These are phyloP conservation scores for Hypoxylon intermedium DNA, from an alignment of 495 filamentous ascomycete species.

Conservation along the genomic window DNA sequence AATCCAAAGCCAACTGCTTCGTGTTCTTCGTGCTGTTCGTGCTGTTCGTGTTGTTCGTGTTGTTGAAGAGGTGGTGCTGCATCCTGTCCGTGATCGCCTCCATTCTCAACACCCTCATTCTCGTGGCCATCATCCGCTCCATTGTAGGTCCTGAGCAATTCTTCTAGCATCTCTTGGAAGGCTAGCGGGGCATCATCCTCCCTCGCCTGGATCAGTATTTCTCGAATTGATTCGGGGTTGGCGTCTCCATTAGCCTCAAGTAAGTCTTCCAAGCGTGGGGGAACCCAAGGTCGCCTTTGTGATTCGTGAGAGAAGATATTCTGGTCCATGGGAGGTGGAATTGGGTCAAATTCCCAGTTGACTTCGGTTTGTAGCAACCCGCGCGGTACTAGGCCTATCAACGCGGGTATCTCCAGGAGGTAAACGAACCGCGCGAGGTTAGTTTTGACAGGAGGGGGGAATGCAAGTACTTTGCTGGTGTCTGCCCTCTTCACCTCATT, in stretches of 20 bases:
- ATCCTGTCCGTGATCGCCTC: no score
- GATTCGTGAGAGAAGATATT: constrained; percentile 57
- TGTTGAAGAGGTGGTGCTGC: no score
- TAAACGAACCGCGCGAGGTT: constrained; percentile 81
- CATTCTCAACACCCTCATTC: not conserved
- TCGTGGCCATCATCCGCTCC: constrained; percentile 7
- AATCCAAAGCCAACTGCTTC: not conserved
- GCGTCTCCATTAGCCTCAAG: not conserved
- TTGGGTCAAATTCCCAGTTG: constrained; percentile 71
- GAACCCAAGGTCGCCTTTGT: constrained; percentile 44
- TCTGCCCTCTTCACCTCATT: constrained; percentile 54
- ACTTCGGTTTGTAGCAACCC: constrained; percentile 54
- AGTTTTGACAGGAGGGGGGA: constrained; percentile 40
- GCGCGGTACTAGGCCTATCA: constrained; percentile 68
- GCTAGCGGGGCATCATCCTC: constrained; percentile 17
- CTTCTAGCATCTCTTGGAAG: constrained; percentile 9
- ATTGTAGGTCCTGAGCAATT: not conserved
- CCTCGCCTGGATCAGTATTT: constrained; percentile 18
- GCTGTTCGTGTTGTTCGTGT: no score
- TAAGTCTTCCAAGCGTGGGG: not conserved
- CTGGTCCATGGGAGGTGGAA: constrained; percentile 61
- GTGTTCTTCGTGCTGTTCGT: no score
- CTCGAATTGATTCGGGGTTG: constrained; percentile 12
- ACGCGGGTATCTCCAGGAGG: constrained; percentile 70
- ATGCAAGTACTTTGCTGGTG: constrained; percentile 56